Base-by-base conservation (phyloP, 768 basidiomycete genomes). In the Crucibulum laeve region DNA sequence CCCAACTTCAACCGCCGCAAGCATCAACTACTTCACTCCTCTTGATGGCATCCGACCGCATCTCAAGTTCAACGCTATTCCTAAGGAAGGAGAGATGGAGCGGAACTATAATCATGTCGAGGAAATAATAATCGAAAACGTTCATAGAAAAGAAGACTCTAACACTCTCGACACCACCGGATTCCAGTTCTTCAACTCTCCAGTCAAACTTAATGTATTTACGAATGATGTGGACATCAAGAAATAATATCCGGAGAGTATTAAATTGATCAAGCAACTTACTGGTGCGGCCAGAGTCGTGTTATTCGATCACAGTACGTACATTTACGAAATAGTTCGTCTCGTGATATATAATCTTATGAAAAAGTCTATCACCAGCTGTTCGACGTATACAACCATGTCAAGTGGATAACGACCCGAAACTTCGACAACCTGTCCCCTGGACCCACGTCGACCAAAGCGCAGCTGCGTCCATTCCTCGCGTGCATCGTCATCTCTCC, bases 271-370 rank as follows among this genome's bases (percentile, higher is more conserved):
- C 34, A 81, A 82, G 63, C 50, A 73, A 48, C 36, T 79, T 6
- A 80, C 79, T 0, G 80, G 82, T 7, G 81, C 80, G 0, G 73
- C 63, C 45, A 65, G 66, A 18, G 74, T 77, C 18, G 74, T 81
- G n/a, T 41, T 80, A 25, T 84, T 82, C 44, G 79, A 82, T 52
- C 80, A 82, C 55, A 82, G 80, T 77, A 43, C 47, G 77, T 50
- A 15, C 10, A 26, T 44, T 30, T 38, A 21, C 41, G 15, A 42
- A 24, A 26, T 18, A 4, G 23, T n/a, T n/a, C n/a, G n/a, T n/a
- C n/a, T n/a, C n/a, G 38, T 30, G 33, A 1, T 11, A n/a, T 15
- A 17, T 13, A n/a, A 14, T 13, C 24, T 5, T 25, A 8, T n/a
- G 26, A n/a, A 35, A 8, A 14, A 6, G 33, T 14, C 5, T 25